phyloP scores from a whole-genome alignment of 108 stramenopile genomes.

The Fistulifera pelliculosa region DNA sequence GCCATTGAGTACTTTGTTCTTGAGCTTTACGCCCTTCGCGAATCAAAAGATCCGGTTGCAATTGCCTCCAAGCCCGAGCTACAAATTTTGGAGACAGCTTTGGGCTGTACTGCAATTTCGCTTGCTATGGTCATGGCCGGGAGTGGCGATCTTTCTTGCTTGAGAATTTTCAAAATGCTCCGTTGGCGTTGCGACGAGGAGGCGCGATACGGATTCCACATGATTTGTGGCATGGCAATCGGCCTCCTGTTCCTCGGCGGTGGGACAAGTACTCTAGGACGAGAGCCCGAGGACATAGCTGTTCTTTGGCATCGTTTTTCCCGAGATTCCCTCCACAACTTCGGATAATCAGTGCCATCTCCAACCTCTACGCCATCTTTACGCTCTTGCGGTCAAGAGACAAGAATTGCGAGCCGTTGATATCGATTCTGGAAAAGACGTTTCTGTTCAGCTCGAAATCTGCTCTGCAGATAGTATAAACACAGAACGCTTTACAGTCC shows the following conservation, averaged over 20 bases:
- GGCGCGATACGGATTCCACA: slow-evolving; percentile 86
- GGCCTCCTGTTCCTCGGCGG: slow-evolving; percentile 95
- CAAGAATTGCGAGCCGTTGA: slow-evolving; percentile 82
- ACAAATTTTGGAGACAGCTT: slow-evolving; percentile 81
- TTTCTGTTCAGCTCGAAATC: slow-evolving; percentile 57
- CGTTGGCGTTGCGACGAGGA: slow-evolving; percentile 83
- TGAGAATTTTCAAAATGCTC: slow-evolving; percentile 77
- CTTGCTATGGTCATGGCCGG: slow-evolving; percentile 95
- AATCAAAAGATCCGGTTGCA: slow-evolving; percentile 55
- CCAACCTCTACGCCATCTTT: slow-evolving; percentile 93
- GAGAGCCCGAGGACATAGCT: slow-evolving; percentile 85
- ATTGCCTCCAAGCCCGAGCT: slow-evolving; percentile 67
- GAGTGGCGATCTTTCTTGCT: slow-evolving; percentile 87
- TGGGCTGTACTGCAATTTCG: slow-evolving; percentile 72
- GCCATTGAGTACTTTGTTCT: slow-evolving; percentile 54
- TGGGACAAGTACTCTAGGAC: slow-evolving; percentile 84
- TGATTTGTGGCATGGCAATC: slow-evolving; percentile 83
- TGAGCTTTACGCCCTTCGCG: slow-evolving; percentile 64
- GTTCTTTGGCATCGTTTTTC: slow-evolving; percentile 87
- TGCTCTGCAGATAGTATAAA: background rate
- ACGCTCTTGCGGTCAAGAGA: slow-evolving; percentile 89
- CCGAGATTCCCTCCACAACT: slow-evolving; percentile 83
- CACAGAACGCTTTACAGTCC: background rate
- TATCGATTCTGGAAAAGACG: slow-evolving; percentile 73
- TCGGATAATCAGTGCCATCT: slow-evolving; percentile 93